Conservation (phyloP, 2,329 filamentous ascomycete species). For the Rachicladosporium sp. region DNA sequence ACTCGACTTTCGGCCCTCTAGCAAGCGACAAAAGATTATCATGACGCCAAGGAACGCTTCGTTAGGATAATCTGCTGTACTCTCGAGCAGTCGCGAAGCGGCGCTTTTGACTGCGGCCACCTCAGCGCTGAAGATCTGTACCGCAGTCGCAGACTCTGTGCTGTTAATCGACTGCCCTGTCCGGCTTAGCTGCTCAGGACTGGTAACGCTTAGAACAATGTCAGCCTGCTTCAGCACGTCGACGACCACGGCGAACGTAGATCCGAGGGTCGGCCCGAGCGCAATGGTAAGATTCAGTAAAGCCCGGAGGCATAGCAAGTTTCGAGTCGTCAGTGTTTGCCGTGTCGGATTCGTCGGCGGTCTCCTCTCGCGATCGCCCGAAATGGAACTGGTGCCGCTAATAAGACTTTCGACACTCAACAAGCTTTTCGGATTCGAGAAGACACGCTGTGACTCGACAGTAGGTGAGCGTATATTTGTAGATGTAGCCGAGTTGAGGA, state of each 20-base stretch:
- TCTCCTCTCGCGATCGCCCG: constrained; percentile 48
- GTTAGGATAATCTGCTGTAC: constrained; percentile 81
- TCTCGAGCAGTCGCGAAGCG: constrained; percentile 75
- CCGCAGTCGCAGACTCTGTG: constrained; percentile 14
- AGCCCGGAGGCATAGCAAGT: constrained; percentile 78
- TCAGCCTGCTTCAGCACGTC: constrained; percentile 90
- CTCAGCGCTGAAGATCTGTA: constrained; percentile 51
- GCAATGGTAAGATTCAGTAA: constrained; percentile 93
- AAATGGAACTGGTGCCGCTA: constrained; percentile 41
- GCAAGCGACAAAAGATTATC: constrained; percentile 58
- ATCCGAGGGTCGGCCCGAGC: constrained; percentile 71
- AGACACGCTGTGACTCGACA: constrained; percentile 44
- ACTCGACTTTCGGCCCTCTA: constrained; percentile 32
- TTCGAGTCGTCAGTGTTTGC: constrained; percentile 66
- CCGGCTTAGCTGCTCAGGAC: constrained; percentile 16
- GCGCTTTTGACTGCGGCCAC: constrained; percentile 82
- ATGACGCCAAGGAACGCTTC: constrained; percentile 68
- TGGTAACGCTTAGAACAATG: constrained; percentile 54
- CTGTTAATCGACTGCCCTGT: constrained; percentile 9
- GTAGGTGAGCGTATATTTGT: constrained; percentile 20
- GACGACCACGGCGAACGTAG: constrained; percentile 80
- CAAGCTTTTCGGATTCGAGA: constrained; percentile 59
- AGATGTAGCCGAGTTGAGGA: constrained; percentile 29
- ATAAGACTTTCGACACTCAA: constrained; percentile 62
- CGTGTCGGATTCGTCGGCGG: constrained; percentile 40